Base-by-base conservation (phyloP, 208 protist genomes). In the Angomonas deanei region DNA sequence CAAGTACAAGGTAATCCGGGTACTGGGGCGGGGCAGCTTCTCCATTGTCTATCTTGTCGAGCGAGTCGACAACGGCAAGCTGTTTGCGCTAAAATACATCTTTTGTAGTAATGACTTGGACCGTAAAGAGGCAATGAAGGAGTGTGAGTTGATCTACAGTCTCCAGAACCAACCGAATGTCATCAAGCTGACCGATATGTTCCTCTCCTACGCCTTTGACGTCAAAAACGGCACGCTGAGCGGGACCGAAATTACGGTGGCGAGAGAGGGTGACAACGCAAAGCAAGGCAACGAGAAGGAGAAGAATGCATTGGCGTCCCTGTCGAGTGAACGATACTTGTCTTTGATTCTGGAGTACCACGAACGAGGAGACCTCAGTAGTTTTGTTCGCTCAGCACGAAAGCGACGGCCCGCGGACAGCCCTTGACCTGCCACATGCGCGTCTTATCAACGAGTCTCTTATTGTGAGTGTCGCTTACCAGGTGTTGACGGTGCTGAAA, bases 31-130 rank as follows among this genome's bases (percentile, higher is more conserved):
- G 8, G 47, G 47, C 11, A 53, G 47, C 23, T 53, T 53, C 47
- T 53, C 47, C n/a, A 53, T 53, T 26, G 47, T 53, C n/a, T 53
- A 53, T 53, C 21, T 53, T 15, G 47, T 53, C 47, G n/a, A 26
- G 23, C 11, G 21, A n/a, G 19, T 53, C 11, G n/a, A 53, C 8
- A n/a, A 53, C 23, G 3, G 68, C 30, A 58, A 48, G 10, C 30
- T 4, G 19, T 85, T 87, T 76, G 86, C 86, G n/a, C 65, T 93
- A 30, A 93, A 93, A 65, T 91, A 91, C 64, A 72, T 91, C 15
- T 54, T 79, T 19, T 91, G 82, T 68, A 63, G 61, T 17, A 73
- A 79, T 52, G 76, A 93, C 55, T 60, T 78, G 5, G 78, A 81
- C 50, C 80, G 82, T 0, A 23, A 71, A 17, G 73, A 77, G 27